Base-by-base conservation (phyloP, 2,329 filamentous ascomycete species). In the Mycosphaerella arachidis region DNA sequence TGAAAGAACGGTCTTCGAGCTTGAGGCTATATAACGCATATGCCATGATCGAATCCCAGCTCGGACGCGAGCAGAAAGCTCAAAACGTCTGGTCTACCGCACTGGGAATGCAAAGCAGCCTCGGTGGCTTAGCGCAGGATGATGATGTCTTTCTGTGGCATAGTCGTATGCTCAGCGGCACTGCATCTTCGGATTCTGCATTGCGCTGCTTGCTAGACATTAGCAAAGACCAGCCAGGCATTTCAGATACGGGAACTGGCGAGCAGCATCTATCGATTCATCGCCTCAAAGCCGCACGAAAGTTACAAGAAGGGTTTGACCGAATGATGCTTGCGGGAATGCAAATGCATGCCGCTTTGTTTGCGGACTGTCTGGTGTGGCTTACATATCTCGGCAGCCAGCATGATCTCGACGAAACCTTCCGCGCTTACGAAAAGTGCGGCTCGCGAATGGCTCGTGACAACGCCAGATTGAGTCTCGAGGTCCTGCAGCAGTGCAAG, bases 11-110 rank as follows among this genome's bases (percentile, higher is more conserved):
- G 57, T 79, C 86, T 0, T 79, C 84, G 0, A 88, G 85, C 66
- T 72, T 90, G 3, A 77, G 80, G 13, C 77, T 97, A 0, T 97
- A 95, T 74, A 89, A 91, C 66, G 85, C 86, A 0, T 96, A 93
- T 69, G 90, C 88, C 0, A 75, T 91, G 13, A 84, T 91, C 3
- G 90, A 96, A 73, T 80, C 76, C 65, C 77, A 78, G 1, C 81
- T 81, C 31, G 84, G 81, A 0, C 86, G 88, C 27, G 66, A 71
- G 1, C 79, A 83, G 0, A 77, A 84, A 51, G 86, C 88, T 4
- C 76, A 80, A 24, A 85, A 84, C 55, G 86, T 94, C 0, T 83
- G 93, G 67, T 72, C 79, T 1, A 87, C 88, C 1, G 87, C 90
- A 1, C 77, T 91, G n/a, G 78, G 78, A 2, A 84, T 86, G 79